Base-by-base conservation (phyloP, 179 eudicot species). In the Camellia oleifera region DNA sequence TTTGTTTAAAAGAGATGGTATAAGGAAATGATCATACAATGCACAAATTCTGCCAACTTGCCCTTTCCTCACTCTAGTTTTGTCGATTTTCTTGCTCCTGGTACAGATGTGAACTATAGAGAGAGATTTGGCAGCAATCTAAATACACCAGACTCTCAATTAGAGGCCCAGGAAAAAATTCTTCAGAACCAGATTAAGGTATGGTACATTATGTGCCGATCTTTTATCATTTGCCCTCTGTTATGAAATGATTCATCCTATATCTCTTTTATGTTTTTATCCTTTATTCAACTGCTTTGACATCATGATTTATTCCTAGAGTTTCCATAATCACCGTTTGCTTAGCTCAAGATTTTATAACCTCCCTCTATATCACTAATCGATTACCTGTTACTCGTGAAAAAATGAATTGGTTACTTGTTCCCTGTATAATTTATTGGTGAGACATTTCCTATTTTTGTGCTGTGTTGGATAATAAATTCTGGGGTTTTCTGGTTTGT, bases 121-220 rank as follows among this genome's bases (percentile, higher is more conserved):
- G 89, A 72, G 72, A 50, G 81, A 50, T 69, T 53, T 77, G 72
- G 74, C 72, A 50, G 65, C 58, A 82, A 74, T 79, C 74, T 77
- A 66, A 76, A 71, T 75, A 53, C 83, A 74, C 63, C 87, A 57
- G 89, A 86, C 67, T 80, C 91, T 75, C 88, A 84, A 53, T 40
- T 83, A 64, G 87, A 91, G 71, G 80, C 77, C 7, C 92, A 89
- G 76, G 88, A 85, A 81, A 85, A 83, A 77, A 70, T 88, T 56
- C 78, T 93, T 78, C 90, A 90, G 86, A 88, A 88, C 64, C 97
- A 90, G 80, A 91, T 92, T 84, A 93, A 93, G 99, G 99, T 94
- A 86, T 56, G 42, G 14, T 26, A 58, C 71, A 57, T 82, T 7
- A 64, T 54, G 20, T 73, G 26, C 46, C 23, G 9, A 74, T 58